Percentiles rank a stretch among this genome's conserved stretches.
phyloP scores from a whole-genome alignment of 371 early-diverging fungal genomes.

The Lichtheimia hyalospora region DNA sequence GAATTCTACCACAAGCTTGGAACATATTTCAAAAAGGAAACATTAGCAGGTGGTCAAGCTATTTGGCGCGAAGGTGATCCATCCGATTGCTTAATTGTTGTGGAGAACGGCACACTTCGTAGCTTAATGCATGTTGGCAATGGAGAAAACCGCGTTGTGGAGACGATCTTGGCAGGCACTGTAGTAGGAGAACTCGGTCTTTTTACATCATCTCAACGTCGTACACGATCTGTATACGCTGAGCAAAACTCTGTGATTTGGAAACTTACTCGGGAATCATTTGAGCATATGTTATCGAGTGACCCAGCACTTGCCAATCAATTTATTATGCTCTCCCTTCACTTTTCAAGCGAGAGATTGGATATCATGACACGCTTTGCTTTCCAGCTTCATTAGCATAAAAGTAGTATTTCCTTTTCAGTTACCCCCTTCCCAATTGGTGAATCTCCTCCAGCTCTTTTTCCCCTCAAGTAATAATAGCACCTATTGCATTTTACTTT shows the following conservation, averaged over 20 bases:
- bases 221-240: slow-evolving; percentile 61
- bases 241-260: slow-evolving; percentile 69
- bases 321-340: slow-evolving; percentile 54
- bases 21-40: slow-evolving; percentile 60
- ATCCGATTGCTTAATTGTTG: slow-evolving; percentile 67
- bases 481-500: too few species aligned
- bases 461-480: too few species aligned
- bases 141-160: slow-evolving; percentile 46
- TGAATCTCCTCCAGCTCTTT: too few species aligned
- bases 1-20: slow-evolving; percentile 63
- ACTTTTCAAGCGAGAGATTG: slow-evolving; percentile 60
- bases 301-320: slow-evolving; percentile 54
- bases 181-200: slow-evolving; percentile 78
- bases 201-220: slow-evolving; percentile 50
- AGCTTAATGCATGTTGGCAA: slow-evolving; percentile 53
- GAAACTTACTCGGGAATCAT: slow-evolving; percentile 58
- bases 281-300: slow-evolving; percentile 54
- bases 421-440: background rate
- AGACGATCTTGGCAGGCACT: slow-evolving; percentile 77
- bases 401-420: background rate
- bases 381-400: slow-evolving; percentile 46
- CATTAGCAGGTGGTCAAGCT: slow-evolving; percentile 45
- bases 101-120: slow-evolving; percentile 78
- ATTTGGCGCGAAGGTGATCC: slow-evolving; percentile 72
- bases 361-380: slow-evolving; percentile 61